A percentile compares a stretch with the other conserved stretches of the same genome.
These are phyloP conservation scores for Candida silvicultrix DNA, from an alignment of 805 yeast genomes.

Conservation along the genomic window DNA sequence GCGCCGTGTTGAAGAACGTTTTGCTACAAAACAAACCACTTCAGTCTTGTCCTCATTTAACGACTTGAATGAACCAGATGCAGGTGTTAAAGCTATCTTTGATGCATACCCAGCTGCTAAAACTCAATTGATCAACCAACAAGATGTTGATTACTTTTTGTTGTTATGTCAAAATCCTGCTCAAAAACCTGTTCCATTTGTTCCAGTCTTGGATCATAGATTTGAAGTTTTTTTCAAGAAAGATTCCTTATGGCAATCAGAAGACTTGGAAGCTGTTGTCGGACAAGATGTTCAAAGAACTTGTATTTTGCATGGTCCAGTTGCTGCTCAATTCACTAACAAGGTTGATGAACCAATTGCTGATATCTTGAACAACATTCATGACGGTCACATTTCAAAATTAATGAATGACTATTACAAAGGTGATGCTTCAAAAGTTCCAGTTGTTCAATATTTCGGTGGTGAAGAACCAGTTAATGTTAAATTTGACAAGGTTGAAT, in stretches of 20 bases:
- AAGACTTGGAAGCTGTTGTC: conserved; percentile 92
- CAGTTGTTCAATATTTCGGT: conserved; percentile 86
- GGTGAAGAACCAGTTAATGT: conserved; percentile 45
- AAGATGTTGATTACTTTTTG: conserved; percentile 91
- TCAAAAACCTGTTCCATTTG: conserved; percentile 97
- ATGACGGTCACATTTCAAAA: conserved; percentile 78
- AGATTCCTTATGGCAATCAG: conserved; percentile 99
- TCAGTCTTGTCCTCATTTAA: conserved; percentile 72
- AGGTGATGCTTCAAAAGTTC: conserved; percentile 67
- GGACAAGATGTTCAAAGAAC: conserved; percentile 97
- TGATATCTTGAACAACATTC: conserved; percentile 81
- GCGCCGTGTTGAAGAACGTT: conserved; percentile 96
- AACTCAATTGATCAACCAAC: conserved; percentile 84
- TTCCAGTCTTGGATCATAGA: conserved; percentile 90
- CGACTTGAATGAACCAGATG: conserved; percentile 63
- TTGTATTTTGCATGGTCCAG: conserved; percentile 99
- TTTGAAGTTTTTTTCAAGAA: conserved; percentile 96
- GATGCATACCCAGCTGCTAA: conserved; percentile 67
- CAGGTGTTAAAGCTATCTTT: conserved; percentile 53
- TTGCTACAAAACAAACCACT: conserved; percentile 47
- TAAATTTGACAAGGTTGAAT: conserved; percentile 25
- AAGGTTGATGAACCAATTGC: conserved; percentile 89
- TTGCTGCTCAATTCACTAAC: conserved; percentile 88
- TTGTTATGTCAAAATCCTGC: conserved; percentile 72
- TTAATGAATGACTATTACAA: conserved; percentile 64